A percentile compares a stretch with the other conserved stretches of the same genome.
Conservation (phyloP, 2,329 filamentous ascomycete species). For the Microdochium nivale region DNA sequence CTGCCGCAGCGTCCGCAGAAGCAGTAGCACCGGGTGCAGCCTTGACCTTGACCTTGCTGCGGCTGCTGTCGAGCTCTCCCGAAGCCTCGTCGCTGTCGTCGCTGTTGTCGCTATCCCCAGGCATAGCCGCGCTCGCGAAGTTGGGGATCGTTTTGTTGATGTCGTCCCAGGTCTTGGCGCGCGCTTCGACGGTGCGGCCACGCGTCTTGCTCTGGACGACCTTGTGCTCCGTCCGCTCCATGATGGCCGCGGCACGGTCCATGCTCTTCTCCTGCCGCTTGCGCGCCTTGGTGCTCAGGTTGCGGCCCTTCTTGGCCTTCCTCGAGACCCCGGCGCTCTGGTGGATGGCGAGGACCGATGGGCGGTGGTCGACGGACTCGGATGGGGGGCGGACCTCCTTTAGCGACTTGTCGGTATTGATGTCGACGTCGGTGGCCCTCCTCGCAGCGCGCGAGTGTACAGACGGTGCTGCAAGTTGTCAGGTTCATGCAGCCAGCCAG, state of each 20-base stretch:
- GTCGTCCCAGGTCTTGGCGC: slow-evolving; percentile 49
- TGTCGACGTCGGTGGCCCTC: slow-evolving; percentile 61
- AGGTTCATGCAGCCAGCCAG: slow-evolving; percentile 3
- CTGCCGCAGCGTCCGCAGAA: not conserved
- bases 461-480: slow-evolving; percentile 41
- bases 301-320: slow-evolving; percentile 50
- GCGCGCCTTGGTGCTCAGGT: slow-evolving; percentile 46
- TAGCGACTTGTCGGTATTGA: slow-evolving; percentile 64
- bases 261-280: slow-evolving; percentile 47
- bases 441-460: slow-evolving; percentile 67
- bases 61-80: slow-evolving; percentile 2
- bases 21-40: slow-evolving; percentile 1
- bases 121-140: not conserved
- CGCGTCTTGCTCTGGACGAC: slow-evolving; percentile 44
- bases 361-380: slow-evolving; percentile 39
- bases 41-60: not conserved
- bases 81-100: slow-evolving; percentile 8
- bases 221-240: slow-evolving; percentile 50
- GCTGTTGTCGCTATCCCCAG: slow-evolving; percentile 4
- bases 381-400: slow-evolving; percentile 47
- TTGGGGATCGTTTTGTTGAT: slow-evolving; percentile 33
- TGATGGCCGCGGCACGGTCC: slow-evolving; percentile 50
- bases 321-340: slow-evolving; percentile 59
- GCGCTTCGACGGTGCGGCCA: slow-evolving; percentile 35
- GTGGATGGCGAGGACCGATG: slow-evolving; percentile 62